Conservation (phyloP, 768 basidiomycete genomes). For the Filobasidium floriforme region DNA sequence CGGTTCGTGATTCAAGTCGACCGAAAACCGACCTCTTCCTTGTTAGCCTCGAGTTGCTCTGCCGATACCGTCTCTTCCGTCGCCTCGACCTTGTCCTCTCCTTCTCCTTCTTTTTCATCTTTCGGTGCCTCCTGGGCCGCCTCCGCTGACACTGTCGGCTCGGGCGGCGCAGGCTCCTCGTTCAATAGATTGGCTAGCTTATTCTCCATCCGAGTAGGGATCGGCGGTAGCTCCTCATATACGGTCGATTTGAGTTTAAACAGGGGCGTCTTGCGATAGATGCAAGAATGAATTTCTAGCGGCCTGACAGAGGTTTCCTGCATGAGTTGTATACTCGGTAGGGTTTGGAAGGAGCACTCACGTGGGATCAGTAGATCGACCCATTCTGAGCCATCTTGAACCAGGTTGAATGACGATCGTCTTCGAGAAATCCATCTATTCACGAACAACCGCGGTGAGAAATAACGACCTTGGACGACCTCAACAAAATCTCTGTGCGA, state of each 20-base stretch:
- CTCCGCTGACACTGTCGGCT: neutral
- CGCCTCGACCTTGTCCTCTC: slow-evolving; percentile 13
- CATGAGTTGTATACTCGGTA: neutral
- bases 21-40: neutral
- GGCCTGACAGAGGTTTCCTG: slow-evolving; percentile 22
- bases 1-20: slow-evolving; percentile 24
- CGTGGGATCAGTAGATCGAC: slow-evolving; percentile 42
- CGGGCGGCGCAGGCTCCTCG: neutral
- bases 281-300: slow-evolving; percentile 40
- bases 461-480: neutral
- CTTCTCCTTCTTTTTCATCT: slow-evolving; percentile 20
- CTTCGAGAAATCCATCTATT: slow-evolving; percentile 9
- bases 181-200: neutral
- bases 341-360: neutral
- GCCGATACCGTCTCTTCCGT: slow-evolving; percentile 20
- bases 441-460: neutral
- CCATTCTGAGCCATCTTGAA: slow-evolving; percentile 44
- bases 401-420: slow-evolving; percentile 47
- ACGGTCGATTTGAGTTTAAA: slow-evolving; percentile 22
- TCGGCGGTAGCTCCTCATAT: slow-evolving; percentile 16
- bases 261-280: slow-evolving; percentile 32
- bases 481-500: neutral
- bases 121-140: neutral
- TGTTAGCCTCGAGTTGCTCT: slow-evolving; percentile 13
- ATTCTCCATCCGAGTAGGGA: slow-evolving; percentile 22